Conservation (phyloP, 2,329 filamentous ascomycete genomes). For the Ceratocystis alfenasii region DNA sequence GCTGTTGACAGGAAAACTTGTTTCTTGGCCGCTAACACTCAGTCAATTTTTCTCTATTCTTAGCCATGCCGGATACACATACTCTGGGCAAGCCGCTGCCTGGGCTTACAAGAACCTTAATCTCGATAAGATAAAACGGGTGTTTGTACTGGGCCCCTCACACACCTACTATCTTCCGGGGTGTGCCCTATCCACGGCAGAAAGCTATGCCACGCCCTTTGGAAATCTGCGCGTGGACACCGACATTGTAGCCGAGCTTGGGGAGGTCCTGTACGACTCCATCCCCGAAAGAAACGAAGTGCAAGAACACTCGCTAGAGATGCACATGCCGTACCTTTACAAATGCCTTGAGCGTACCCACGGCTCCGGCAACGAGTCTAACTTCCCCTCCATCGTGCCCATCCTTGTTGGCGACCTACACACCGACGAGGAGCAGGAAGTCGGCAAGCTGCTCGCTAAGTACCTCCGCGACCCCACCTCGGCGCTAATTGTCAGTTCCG, state of each 20-base stretch:
- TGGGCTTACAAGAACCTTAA: conserved; percentile 91
- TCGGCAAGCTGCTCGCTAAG: conserved; percentile 60
- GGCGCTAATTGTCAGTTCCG: conserved; percentile 79
- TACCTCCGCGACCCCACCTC: conserved; percentile 66
- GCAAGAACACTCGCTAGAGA: conserved; percentile 85
- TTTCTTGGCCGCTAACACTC: conserved; percentile 6
- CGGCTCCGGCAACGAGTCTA: conserved; percentile 31
- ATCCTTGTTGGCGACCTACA: conserved; percentile 73
- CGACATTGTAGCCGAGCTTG: conserved; percentile 40
- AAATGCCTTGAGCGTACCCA: conserved; percentile 52
- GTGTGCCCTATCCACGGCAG: conserved; percentile 63
- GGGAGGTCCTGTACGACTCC: conserved; percentile 31
- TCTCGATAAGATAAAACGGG: conserved; percentile 65
- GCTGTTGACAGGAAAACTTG: neutral
- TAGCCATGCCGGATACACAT: conserved; percentile 87
- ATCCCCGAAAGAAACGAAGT: conserved; percentile 60
- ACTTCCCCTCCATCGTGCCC: conserved; percentile 67
- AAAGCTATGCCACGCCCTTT: conserved; percentile 60
- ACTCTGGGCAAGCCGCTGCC: conserved; percentile 82
- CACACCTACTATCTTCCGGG: conserved; percentile 73
- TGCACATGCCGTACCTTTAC: conserved; percentile 91
- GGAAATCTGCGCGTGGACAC: conserved; percentile 57
- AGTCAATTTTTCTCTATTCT: neutral
- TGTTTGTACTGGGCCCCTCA: conserved; percentile 87
- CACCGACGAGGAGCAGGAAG: conserved; percentile 49